Percentiles rank a stretch among this genome's conserved stretches.
Conservation (phyloP, 495 filamentous ascomycete species). For the Penicillium canescens region DNA sequence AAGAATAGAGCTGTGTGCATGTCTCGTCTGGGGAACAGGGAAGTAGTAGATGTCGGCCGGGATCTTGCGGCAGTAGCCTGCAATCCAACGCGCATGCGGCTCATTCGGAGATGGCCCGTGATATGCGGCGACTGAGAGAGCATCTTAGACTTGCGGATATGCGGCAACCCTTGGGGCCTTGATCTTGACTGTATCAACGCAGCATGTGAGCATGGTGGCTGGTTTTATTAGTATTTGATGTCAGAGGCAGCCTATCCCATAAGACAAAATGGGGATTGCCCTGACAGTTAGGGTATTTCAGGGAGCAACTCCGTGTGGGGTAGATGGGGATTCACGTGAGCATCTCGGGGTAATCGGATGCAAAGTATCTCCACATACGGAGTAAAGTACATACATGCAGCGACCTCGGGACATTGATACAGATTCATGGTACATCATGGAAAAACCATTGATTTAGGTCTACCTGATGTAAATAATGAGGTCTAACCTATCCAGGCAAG, state of each 20-base stretch:
- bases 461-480: too few species aligned
- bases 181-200: constrained; percentile 12
- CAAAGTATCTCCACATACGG: constrained; percentile 1
- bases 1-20: constrained; percentile 82
- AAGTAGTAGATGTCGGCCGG: constrained; percentile 2
- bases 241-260: constrained; percentile 9
- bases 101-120: not conserved
- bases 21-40: constrained; percentile 17
- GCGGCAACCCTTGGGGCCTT: constrained; percentile 15
- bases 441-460: too few species aligned
- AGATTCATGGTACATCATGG: not conserved
- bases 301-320: constrained; percentile 14
- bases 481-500: too few species aligned
- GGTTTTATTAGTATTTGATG: not conserved
- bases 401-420: not conserved
- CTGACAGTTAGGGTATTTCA: not conserved
- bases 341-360: constrained; percentile 15
- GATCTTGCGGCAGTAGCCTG: not conserved
- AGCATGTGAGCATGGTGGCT: constrained; percentile 17
- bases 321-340: constrained; percentile 23
- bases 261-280: not conserved
- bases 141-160: constrained; percentile 19
- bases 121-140: constrained; percentile 1
- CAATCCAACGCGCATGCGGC: not conserved
- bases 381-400: not conserved